Conservation (phyloP, 2,329 filamentous ascomycete species). For the Arthrocladium fulminans region DNA sequence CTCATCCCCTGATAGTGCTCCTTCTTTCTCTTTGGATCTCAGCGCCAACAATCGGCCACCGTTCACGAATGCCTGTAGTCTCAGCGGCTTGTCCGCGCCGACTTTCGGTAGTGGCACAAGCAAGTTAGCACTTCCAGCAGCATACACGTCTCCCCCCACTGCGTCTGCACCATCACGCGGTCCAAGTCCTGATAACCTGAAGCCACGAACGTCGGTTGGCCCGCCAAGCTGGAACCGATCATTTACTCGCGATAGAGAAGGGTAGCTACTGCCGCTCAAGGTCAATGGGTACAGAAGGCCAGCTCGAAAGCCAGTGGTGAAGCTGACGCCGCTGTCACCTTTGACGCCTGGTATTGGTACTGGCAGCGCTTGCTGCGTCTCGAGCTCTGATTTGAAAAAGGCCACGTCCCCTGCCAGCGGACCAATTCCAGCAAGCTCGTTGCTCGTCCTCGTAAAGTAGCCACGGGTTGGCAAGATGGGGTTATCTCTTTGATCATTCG, state of each 20-base stretch:
- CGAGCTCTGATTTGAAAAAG: slow-evolving; percentile 88
- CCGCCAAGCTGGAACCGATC: slow-evolving; percentile 94
- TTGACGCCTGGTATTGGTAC: slow-evolving; percentile 61
- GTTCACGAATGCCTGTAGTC: slow-evolving; percentile 85
- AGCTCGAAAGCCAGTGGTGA: slow-evolving; percentile 72
- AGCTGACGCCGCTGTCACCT: slow-evolving; percentile 65
- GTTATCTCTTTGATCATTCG: slow-evolving; percentile 71
- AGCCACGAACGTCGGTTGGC: slow-evolving; percentile 88
- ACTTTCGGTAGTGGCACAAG: slow-evolving; percentile 75
- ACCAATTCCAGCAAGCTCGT: slow-evolving; percentile 81
- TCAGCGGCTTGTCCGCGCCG: slow-evolving; percentile 72
- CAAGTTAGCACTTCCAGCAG: slow-evolving; percentile 77
- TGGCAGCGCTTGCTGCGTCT: slow-evolving; percentile 67
- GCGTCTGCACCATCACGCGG: slow-evolving; percentile 79
- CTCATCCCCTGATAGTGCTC: slow-evolving; percentile 41
- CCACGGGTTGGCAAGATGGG: slow-evolving; percentile 75
- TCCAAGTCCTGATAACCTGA: slow-evolving; percentile 79
- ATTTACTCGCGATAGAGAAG: slow-evolving; percentile 69
- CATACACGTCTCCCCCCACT: slow-evolving; percentile 84
- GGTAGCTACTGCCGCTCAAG: slow-evolving; percentile 45
- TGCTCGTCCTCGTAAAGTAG: slow-evolving; percentile 66
- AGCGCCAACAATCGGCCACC: slow-evolving; percentile 76
- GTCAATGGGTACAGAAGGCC: slow-evolving; percentile 78
- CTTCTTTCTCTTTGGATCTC: slow-evolving; percentile 44
- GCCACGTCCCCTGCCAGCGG: slow-evolving; percentile 78